Base-by-base conservation (phyloP, 306 rosid species). In the Pyrus bretschneideri region DNA sequence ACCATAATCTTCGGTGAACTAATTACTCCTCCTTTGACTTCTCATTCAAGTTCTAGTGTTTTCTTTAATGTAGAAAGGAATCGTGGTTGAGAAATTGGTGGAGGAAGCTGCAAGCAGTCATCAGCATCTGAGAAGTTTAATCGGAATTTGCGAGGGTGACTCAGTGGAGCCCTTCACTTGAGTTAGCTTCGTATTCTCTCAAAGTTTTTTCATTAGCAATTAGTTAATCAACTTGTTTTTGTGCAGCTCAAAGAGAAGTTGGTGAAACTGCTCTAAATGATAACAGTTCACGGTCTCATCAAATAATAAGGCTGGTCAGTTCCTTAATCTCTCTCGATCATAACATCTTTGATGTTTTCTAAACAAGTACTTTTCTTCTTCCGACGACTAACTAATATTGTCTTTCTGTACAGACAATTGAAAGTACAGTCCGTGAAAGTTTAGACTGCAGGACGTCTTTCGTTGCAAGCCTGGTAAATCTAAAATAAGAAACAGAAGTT, bases 221-320 rank as follows among this genome's bases (percentile, higher is more conserved):
- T 49, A n/a, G 9, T 23, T 22, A 54, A 54, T 72, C 76, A 59
- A 38, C 73, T 70, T 40, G 67, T 13, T 52, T 63, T 73, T 71
- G 76, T 80, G 42, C 79, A 93, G 98, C 98, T 70, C 98, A 93
- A 89, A 88, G 97, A 87, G 97, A 93, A 81, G 98, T 93, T 29
- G 98, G 98, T 3, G 98, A 93, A 88, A 93, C 98, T 75, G 97
- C 98, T 69, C 85, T 93, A 44, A 93, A 93, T 59, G 97, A 93
- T 76, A 87, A 74, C 78, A 93, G 98, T 80, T 93, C 98, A 2
- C 90, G 98, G 82, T 91, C 97, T 67, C 98, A 93, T 88, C 98
- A 91, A 85, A 93, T 93, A 75, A 93, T 93, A 83, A 87, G 98
- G 79, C 81, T 93, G 93, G 98, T 93, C 66, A 78, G 88, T 82